These are phyloP conservation scores for Ascochyta clinopodiicola DNA, from an alignment of 2,329 filamentous ascomycete genomes.

Conservation along the genomic window DNA sequence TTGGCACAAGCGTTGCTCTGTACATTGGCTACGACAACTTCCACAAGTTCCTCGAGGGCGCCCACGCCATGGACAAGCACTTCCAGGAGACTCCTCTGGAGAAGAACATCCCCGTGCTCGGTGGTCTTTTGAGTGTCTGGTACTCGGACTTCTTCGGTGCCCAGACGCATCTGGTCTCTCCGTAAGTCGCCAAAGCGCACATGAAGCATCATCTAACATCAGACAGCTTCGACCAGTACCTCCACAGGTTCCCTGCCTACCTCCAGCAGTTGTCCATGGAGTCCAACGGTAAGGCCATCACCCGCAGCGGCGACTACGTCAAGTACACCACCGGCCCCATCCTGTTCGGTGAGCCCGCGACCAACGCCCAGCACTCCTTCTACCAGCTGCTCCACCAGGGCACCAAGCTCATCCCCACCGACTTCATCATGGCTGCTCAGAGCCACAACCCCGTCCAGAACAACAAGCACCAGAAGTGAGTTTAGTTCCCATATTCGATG, in stretches of 20 bases:
- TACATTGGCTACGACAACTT: conserved; percentile 99
- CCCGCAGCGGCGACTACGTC: conserved; percentile 82
- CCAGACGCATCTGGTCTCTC: conserved; percentile 95
- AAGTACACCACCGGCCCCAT: conserved; percentile 98
- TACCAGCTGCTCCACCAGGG: conserved; percentile 99
- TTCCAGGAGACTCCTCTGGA: conserved; percentile 89
- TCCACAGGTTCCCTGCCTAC: conserved; percentile 98
- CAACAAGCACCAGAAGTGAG: conserved; percentile 87
- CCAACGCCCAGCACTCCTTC: conserved; percentile 99
- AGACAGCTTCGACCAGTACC: conserved; percentile 91
- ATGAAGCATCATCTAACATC: conserved; percentile 8
- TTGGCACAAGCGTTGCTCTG: conserved; percentile 90
- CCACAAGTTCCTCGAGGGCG: conserved; percentile 91
- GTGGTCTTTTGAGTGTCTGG: conserved; percentile 94
- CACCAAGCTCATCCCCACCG: conserved; percentile 96
- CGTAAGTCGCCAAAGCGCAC: conserved; percentile 64
- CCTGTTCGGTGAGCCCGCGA: conserved; percentile 96
- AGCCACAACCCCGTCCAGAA: conserved; percentile 94
- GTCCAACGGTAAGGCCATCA: conserved; percentile 98
- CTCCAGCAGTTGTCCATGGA: conserved; percentile 99
- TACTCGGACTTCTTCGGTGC: conserved; percentile 99
- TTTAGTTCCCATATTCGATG: not conserved
- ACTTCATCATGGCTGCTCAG: conserved; percentile 96
- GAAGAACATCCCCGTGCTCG: conserved; percentile 93
- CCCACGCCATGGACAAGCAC: conserved; percentile 98